Evolutionary conservation across 2,329 filamentous ascomycete species (phyloP).

Genomic region (Teratosphaeria pseudoeucalypti): DNA sequence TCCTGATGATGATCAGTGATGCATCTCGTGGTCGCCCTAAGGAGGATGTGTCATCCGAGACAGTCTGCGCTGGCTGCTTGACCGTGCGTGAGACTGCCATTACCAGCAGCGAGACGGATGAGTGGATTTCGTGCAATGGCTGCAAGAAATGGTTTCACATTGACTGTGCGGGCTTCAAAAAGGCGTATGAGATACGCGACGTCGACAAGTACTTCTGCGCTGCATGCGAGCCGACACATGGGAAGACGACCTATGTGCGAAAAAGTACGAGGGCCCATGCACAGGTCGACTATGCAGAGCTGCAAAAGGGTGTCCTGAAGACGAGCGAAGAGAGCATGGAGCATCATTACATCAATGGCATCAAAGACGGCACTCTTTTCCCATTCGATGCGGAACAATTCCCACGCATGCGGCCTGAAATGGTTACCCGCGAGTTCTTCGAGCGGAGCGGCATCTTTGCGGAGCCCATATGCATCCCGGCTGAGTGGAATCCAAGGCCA

Average conservation of each 20-base stretch:
- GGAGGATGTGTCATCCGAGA: conserved; percentile 27
- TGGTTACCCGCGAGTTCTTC: conserved; percentile 53
- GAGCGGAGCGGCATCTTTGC: conserved; percentile 53
- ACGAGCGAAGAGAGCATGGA: conserved; percentile 54
- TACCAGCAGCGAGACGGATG: conserved; percentile 40
- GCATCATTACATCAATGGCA: conserved; percentile 58
- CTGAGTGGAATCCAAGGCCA: conserved; percentile 47
- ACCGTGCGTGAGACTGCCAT: conserved; percentile 42
- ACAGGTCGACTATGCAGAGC: conserved; percentile 57
- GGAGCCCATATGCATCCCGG: conserved; percentile 57
- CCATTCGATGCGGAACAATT: conserved; percentile 52
- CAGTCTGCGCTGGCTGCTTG: conserved; percentile 47
- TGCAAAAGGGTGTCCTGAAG: conserved; percentile 56
- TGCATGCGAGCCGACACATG: conserved; percentile 48
- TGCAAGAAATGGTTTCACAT: conserved; percentile 61
- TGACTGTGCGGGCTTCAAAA: conserved; percentile 56
- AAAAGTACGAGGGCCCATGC: conserved; percentile 56
- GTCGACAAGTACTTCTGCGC: conserved; percentile 60
- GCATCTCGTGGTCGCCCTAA: conserved; percentile 19
- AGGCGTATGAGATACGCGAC: conserved; percentile 51
- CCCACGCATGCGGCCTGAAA: conserved; percentile 52
- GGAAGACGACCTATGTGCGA: conserved; percentile 55
- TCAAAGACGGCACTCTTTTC: conserved; percentile 52
- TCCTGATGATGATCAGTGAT: conserved; percentile 18
- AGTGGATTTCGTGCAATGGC: conserved; percentile 59